Evolutionary conservation across 2,329 filamentous ascomycete species (phyloP).

Genomic region (Coniochaeta pulveracea): DNA sequence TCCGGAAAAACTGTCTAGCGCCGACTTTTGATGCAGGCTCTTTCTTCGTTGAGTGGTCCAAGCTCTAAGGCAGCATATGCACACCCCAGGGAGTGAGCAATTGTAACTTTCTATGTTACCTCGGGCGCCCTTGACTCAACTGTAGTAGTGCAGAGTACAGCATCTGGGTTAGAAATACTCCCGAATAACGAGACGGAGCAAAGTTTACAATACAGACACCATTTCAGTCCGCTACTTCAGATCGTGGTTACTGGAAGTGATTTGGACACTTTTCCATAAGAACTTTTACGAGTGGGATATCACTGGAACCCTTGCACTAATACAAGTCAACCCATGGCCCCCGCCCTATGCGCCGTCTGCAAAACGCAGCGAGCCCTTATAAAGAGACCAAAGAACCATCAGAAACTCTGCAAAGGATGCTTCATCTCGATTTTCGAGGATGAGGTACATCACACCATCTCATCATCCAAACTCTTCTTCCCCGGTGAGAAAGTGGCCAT

Average conservation of each 20-base stretch:
- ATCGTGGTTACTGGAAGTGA: no score
- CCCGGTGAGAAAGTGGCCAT: conserved; percentile 84
- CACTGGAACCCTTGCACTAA: no score
- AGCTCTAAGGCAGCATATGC: neutral
- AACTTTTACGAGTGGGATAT: no score
- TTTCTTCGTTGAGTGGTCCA: neutral
- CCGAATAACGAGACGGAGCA: no score
- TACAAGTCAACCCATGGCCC: conserved; percentile 74
- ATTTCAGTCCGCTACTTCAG: no score
- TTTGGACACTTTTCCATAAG: no score
- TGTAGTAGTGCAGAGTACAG: no score
- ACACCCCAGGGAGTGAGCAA: neutral
- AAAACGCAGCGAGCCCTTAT: conserved; percentile 71
- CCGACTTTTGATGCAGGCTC: no score
- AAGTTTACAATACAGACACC: no score
- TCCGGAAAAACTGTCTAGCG: conserved; percentile 10
- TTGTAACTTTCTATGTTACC: no score
- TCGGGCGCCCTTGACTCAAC: no score
- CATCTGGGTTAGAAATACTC: no score
- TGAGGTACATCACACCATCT: conserved; percentile 90
- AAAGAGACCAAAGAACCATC: conserved; percentile 86
- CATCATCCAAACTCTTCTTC: conserved; percentile 66
- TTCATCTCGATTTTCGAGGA: conserved; percentile 83
- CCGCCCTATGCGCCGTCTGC: conserved; percentile 66
- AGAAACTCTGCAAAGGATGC: conserved; percentile 84